Evolutionary conservation across 306 rosid species (phyloP), one percentile per base, ranked within the genome.

Genomic region (Vicia villosa): DNA sequence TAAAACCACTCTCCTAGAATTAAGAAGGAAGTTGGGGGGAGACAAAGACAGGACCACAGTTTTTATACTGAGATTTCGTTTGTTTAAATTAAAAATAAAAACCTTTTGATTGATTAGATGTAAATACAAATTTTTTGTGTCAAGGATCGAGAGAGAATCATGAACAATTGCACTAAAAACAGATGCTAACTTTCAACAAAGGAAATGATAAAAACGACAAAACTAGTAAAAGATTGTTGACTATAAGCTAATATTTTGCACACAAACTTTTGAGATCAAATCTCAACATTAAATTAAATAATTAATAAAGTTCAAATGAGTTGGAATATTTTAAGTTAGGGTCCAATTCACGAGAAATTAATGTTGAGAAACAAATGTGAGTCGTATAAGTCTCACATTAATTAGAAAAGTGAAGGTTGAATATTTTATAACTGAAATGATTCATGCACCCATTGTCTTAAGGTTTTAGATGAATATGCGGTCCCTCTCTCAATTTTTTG

Each of bases 101-200:
- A 2, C 49, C 15, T 11, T 32, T 63, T 46, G 58, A 51, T 51
- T 51, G 38, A 45, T 71, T 77, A 24, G 45, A 40, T 10, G 40
- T 16, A n/a, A 69, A 51, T 19, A 6, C 21, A 30, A 13, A 30
- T 1, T 30, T 14, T 19, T 50, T 30, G 8, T 50, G 60, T 7
- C 52, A 30, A 60, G 28, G 15, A 68, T 26, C 76, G 28, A 79
- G 52, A 32, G 26, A 63, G 78, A 78, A 72, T 78, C 82, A 66
- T 66, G 16, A 73, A 67, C 5, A 26, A 50, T 8, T 4, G 4
- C 55, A 49, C 52, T 57, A 61, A 60, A 60, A 74, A 79, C 71
- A 73, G 1, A 34, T 40, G 70, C 55, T 60, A 66, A 4, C 49
- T 58, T 46, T 46, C 52, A 46, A 16, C 21, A 46, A 15, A 46